Evolutionary conservation across 805 yeast species (phyloP), one percentile per base, ranked within the genome.

Genomic region (Zygotorulaspora danielsina): DNA sequence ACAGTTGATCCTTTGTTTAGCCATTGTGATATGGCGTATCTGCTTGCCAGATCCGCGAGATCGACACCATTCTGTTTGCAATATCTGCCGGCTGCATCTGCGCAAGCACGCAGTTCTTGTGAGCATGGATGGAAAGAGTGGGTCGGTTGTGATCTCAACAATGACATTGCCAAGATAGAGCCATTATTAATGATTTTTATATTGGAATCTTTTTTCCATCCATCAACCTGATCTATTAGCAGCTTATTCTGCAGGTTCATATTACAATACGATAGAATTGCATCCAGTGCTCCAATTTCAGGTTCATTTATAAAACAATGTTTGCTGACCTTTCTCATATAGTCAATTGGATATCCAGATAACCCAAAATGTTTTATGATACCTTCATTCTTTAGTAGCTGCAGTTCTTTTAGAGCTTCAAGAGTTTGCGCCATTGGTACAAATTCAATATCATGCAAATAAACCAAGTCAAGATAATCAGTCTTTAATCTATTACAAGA

Each of bases 391-490:
- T 86, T 84, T 50, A 89, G 63, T 34, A 58, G 61, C 50, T 66
- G 72, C 49, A 87, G 66, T 49, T 78, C 80, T 19, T 59, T 64
- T 37, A 90, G 65, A 0, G 95, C 96, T 18, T 60, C 81, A 11
- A 75, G 52, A 4, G 80, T 75, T 16, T 74, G 73, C 1, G 59
- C 67, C 21, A 72, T 73, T 1, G 71, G 58, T 6, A 79, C 83
- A 61, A 89, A 90, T 58, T 89, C 97, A 33, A 88, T 76, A 56
- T 89, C 97, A 62, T 90, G 97, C 50, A 88, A 67, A 59, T 84
- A 85, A 5, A 90, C 89, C 43, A 84, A 64, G 59, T 89, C 97
- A 46, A 90, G 58, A 57, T 87, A 86, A 2, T 50, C 44, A 0
- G 95, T 84, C 28, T 72, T 56, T 36, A 89, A 70, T 41, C 96